Evolutionary conservation across 305 asterid genomes (phyloP), one percentile per base, ranked within the genome.

Genomic region (Fraxinus xanthoxyloides): DNA sequence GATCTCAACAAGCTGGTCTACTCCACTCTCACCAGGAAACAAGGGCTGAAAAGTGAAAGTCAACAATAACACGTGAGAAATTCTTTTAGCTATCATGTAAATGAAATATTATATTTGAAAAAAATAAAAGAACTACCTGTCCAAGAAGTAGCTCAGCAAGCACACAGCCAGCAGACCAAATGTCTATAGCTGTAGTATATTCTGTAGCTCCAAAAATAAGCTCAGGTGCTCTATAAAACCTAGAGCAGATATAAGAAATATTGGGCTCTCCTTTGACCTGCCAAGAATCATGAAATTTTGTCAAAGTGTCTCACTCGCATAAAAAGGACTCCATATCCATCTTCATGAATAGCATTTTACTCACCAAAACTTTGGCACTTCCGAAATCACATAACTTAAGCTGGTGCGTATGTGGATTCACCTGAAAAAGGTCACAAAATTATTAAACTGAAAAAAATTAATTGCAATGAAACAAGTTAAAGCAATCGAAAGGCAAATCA

Each of bases 151-250:
- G 87, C 89, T 96, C 99, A 83, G 97, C 98, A 75, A 96, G 93
- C 85, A 96, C 98, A 85, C 99, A 96, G 15, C 99, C 99, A 86
- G 94, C 97, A 80, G 99, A 94, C 99, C 99, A 96, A 75, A 96
- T 85, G 87, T 96, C 98, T 81, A 96, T 96, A 80, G 90, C 91
- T 56, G 94, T 90, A 78, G 97, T 91, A 86, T 96, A 96, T 83
- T 96, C 99, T 10, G 99, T 96, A 40, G 99, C 99, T 80, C 99
- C 99, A 91, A 95, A 95, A 83, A 95, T 93, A 83, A 95, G 98
- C 84, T 96, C 98, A 46, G 99, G 99, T 65, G 99, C 99, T 90
- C 99, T 87, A 82, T 96, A 96, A 85, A 94, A 96, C 89, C 99
- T 89, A 56, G 98, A 96, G 93, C 99, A 96, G 86, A 96, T 96